Base-by-base conservation (phyloP, 1,284 basidiomycete species). In the Heterobasidion occidentale region DNA sequence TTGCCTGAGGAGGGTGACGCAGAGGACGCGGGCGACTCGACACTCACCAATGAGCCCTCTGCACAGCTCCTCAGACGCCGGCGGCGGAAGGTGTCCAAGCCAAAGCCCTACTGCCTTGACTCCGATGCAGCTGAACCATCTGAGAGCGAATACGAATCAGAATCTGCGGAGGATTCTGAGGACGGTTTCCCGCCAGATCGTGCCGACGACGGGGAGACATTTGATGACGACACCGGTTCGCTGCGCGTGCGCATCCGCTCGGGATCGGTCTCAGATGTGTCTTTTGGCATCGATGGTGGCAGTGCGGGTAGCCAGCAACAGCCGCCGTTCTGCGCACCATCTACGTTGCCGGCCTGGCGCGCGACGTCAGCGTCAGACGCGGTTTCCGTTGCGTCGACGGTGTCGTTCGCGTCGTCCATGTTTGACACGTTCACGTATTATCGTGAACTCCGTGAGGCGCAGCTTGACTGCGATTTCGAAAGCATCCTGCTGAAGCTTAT, bases 391-490 rank as follows among this genome's bases (percentile, higher is more conserved):
- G 15, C 20, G 14, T 62, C 68, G 5, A 51, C 75, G 1, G 62
- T 86, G 1, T 73, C 74, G 9, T 53, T 69, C 54, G 55, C 69
- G 44, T 78, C 83, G 61, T 63, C 68, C 3, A 46, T 76, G 4
- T 63, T 86, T 1, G 74, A 79, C 17, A 65, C 71, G 1, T 78
- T 86, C 58, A 79, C 83, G 0, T 71, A 78, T 50, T 86, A 85
- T 56, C 68, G 70, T 2, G 79, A 82, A 53, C 66, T 88, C 52
- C 70, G 73, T 46, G 69, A 74, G 36, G 83, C 83, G 0, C 59
- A 57, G 2, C 59, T 67, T 1, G 79, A 80, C 54, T 74, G 74
- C 0, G 74, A 84, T 4, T 83, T 74, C 54, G 79, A 83, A 54
- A 65, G 64, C 17, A 65, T 83, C 5, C 73, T 70, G 7, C 58